These are phyloP conservation scores for Elsinoe fawcettii DNA, from an alignment of 2,329 filamentous ascomycete species.

Conservation along the genomic window DNA sequence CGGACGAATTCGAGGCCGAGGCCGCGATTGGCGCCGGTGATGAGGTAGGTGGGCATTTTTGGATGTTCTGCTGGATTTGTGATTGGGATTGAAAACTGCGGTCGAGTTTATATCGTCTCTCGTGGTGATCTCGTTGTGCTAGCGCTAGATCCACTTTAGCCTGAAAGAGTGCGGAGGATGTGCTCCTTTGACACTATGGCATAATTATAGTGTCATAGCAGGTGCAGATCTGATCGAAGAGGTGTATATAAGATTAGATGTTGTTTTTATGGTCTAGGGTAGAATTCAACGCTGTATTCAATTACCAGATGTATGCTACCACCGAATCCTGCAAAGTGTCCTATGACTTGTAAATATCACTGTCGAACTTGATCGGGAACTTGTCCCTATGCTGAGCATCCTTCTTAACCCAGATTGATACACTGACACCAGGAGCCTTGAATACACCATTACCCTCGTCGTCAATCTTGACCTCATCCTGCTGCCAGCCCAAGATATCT, in stretches of 20 bases:
- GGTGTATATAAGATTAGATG: too few relatives aligned
- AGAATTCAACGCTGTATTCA: too few relatives aligned
- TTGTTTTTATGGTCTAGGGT: too few relatives aligned
- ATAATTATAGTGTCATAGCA: too few relatives aligned
- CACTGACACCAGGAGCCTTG: slow-evolving; percentile 45
- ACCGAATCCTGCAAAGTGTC: background rate
- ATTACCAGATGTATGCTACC: background rate
- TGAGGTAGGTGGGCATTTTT: slow-evolving; percentile 28
- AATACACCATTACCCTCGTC: slow-evolving; percentile 53
- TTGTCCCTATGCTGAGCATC: slow-evolving; percentile 46
- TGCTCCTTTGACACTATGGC: background rate
- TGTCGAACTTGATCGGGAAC: slow-evolving; percentile 32
- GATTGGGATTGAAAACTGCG: too few relatives aligned
- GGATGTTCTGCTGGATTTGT: too few relatives aligned
- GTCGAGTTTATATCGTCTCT: too few relatives aligned
- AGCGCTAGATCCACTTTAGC: background rate
- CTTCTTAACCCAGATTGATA: slow-evolving; percentile 55
- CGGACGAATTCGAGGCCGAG: slow-evolving; percentile 32
- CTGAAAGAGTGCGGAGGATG: background rate
- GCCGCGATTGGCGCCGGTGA: slow-evolving; percentile 32
- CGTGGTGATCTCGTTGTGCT: too few relatives aligned
- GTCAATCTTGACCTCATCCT: slow-evolving; percentile 52
- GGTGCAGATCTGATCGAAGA: too few relatives aligned
- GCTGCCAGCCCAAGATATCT: slow-evolving; percentile 52
- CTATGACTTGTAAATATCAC: slow-evolving; percentile 19